These are phyloP conservation scores for Perkinsus chesapeaki DNA, from an alignment of 169 alveolate species.

Conservation along the genomic window DNA sequence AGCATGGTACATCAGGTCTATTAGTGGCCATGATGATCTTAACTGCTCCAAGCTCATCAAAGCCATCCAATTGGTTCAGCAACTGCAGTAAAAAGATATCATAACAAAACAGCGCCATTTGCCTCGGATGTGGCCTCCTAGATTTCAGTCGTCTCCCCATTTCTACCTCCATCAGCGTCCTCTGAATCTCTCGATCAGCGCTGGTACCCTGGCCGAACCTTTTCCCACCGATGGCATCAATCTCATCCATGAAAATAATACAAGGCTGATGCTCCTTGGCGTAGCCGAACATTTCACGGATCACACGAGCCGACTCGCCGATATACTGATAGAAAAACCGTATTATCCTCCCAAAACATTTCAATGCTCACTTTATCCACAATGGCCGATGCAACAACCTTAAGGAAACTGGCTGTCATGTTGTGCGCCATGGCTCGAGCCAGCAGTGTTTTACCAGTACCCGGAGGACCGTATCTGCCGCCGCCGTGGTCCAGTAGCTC, in stretches of 20 bases:
- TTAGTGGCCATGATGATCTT: slow-evolving; percentile 99
- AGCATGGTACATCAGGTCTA: slow-evolving; percentile 88
- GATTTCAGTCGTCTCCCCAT: no score
- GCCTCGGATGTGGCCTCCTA: no score
- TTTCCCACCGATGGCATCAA: slow-evolving; percentile 98
- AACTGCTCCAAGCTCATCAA: slow-evolving; percentile 97
- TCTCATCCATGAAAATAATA: slow-evolving; percentile 98
- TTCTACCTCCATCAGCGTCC: slow-evolving; percentile 87
- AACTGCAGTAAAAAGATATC: slow-evolving; percentile 20
- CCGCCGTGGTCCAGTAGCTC: background rate
- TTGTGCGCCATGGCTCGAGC: slow-evolving; percentile 99
- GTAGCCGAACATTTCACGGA: slow-evolving; percentile 97
- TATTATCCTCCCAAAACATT: background rate
- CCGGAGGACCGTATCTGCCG: slow-evolving; percentile 97
- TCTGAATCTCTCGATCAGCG: slow-evolving; percentile 98
- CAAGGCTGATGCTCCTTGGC: slow-evolving; percentile 98
- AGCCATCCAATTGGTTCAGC: slow-evolving; percentile 97
- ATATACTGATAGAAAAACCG: slow-evolving; percentile 58
- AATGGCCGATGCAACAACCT: slow-evolving; percentile 97
- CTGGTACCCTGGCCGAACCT: slow-evolving; percentile 95
- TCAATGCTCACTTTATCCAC: slow-evolving; percentile 77
- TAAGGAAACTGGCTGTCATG: slow-evolving; percentile 88
- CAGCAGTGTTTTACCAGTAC: slow-evolving; percentile 98
- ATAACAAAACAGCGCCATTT: no score
- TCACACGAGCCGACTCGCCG: slow-evolving; percentile 98